Conservation (phyloP, 2,329 filamentous ascomycete genomes). For the Beauveria scarabaeidicola region DNA sequence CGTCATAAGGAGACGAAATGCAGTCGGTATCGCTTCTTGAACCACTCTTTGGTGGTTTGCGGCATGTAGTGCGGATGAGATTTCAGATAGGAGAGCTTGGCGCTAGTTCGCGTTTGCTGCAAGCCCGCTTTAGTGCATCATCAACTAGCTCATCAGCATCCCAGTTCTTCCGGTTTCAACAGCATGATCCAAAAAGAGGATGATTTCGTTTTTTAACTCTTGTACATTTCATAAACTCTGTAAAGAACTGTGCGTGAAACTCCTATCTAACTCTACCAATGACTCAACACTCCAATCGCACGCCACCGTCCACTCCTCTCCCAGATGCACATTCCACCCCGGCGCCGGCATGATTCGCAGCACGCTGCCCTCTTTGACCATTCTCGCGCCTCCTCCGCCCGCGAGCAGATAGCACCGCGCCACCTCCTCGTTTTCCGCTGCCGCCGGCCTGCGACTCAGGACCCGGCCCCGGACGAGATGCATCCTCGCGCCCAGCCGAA, state of each 20-base stretch:
- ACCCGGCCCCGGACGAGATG: constrained; percentile 22
- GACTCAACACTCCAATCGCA: constrained; percentile 27
- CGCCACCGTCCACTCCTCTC: constrained; percentile 29
- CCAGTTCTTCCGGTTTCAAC: no score
- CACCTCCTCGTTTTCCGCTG: not conserved
- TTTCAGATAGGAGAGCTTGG: not conserved
- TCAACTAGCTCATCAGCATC: not conserved
- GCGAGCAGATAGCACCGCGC: constrained; percentile 25
- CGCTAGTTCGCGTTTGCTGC: constrained; percentile 24
- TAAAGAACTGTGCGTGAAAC: no score
- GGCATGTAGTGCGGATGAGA: not conserved
- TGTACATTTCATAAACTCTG: no score
- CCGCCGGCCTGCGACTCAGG: not conserved
- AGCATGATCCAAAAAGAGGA: no score
- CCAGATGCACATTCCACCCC: constrained; percentile 30
- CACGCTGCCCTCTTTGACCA: constrained; percentile 21
- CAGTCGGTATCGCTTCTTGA: not conserved
- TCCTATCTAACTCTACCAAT: not conserved
- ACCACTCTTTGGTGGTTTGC: not conserved
- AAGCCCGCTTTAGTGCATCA: constrained; percentile 27
- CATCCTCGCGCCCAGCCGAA: constrained; percentile 26
- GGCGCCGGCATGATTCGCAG: constrained; percentile 26
- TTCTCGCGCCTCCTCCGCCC: constrained; percentile 25
- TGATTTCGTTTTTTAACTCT: no score
- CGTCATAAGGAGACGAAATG: not conserved